Evolutionary conservation across 208 protist species (phyloP).

Genomic region (Leishmania tropica): DNA sequence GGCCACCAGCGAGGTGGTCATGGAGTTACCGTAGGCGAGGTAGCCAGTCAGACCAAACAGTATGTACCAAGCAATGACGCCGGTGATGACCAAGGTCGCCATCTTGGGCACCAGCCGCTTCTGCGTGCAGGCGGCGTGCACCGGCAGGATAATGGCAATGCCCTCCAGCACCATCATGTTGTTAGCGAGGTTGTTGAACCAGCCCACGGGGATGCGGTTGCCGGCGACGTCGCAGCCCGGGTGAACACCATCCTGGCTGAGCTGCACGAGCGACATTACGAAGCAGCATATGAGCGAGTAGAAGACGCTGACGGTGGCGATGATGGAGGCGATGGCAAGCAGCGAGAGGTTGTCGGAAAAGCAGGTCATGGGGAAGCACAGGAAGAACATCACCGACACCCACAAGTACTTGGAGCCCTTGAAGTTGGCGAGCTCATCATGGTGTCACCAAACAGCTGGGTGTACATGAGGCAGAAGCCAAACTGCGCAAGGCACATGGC

Average conservation of each 20-base stretch:
- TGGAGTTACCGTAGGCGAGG: conserved; percentile 54
- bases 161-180: conserved; percentile 85
- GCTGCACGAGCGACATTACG: conserved; percentile 22
- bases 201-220: conserved; percentile 41
- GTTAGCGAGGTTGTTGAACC: conserved; percentile 74
- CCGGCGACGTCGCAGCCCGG: conserved; percentile 31
- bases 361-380: conserved; percentile 61
- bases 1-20: conserved; percentile 52
- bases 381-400: conserved; percentile 52
- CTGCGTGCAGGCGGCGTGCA: conserved; percentile 66
- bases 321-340: conserved; percentile 59
- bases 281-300: conserved; percentile 59
- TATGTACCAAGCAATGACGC: conserved; percentile 59
- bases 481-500: conserved; percentile 83
- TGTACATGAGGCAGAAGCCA: conserved; percentile 88
- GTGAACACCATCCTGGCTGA: conserved; percentile 28
- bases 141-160: conserved; percentile 73
- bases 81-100: conserved; percentile 50
- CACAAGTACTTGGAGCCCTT: conserved; percentile 53
- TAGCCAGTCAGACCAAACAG: conserved; percentile 72
- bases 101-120: conserved; percentile 56
- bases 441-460: conserved; percentile 60
- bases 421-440: conserved; percentile 51
- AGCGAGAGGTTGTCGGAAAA: conserved; percentile 66
- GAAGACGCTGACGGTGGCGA: conserved; percentile 67